Evolutionary conservation across 495 filamentous ascomycete genomes (phyloP), one percentile per base, ranked within the genome.

Genomic region (Lasiosphaeris hirsuta): DNA sequence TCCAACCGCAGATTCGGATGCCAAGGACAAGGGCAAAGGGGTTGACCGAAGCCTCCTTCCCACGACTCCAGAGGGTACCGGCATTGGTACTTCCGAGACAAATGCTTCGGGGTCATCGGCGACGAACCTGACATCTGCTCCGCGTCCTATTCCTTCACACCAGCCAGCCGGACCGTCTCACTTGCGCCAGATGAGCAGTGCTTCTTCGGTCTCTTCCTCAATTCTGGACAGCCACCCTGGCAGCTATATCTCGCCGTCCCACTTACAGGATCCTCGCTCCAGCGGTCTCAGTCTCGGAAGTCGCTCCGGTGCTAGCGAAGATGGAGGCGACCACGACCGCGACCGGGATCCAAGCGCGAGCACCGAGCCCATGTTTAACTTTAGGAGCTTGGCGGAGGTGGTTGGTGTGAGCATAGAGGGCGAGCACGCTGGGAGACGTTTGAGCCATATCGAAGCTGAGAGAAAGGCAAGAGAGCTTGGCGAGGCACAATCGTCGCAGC

Each of bases 291-390:
- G 64, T 61, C 59, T 72, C 10, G 74, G 66, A 18, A 71, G 56
- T 37, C 77, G 63, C 54, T 76, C 71, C 38, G 68, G 57, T 13
- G 61, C 63, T 1, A 69, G 63, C 40, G 67, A 71, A 13, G 68
- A 78, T 14, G 70, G 75, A n/a, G 72, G 69, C 17, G 71, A 75
- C 14, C 51, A 67, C 9, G 68, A 74, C 7, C 60, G 72, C 0
- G 75, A 72, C 11, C 62, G 72, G 17, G 73, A 76, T 51, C 81
- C 79, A 7, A 81, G 76, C 58, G 72, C 80, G 1, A 80, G 82
- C 45, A 70, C 76, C 0, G 92, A 96, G 63, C 84, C 89, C 2
- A 84, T 96, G 84, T 92, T 96, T 74, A 96, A 95, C 69, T 96
- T 97, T 63, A 78, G 89, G 52, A 96, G 90, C 61, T 75, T 97